Base-by-base conservation (phyloP, 306 rosid species). In the Boehmeria nivea region DNA sequence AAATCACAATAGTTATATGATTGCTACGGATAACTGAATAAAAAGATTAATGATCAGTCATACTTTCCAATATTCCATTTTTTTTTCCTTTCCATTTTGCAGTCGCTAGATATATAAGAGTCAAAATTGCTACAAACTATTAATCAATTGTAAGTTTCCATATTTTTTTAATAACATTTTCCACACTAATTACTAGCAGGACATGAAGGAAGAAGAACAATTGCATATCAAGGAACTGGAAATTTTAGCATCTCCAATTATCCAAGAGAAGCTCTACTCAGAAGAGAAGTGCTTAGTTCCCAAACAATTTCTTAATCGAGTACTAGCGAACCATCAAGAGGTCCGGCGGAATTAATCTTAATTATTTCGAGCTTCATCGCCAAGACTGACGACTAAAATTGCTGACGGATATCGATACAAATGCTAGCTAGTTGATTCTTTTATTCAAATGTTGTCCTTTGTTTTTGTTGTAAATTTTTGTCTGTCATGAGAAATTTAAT, bases 231-330 rank as follows among this genome's bases (percentile, higher is more conserved):
- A 68, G 49, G 82, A 64, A 24, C 51, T 78, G 26, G 67, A 76
- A 20, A 17, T 65, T 1, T 28, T 87, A 28, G 60, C 65, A 40
- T 80, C 82, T 14, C 63, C 90, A 8, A 25, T 43, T 16, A 70
- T 90, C 43, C 89, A 84, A 68, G 94, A 84, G 83, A 84, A 82
- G 76, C 43, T 84, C 24, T 90, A 76, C 65, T 49, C 47, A 0
- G 88, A 90, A 55, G 94, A 84, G 36, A 76, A 37, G 67, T 87
- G 98, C 43, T 38, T 91, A 63, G 82, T 75, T 53, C 73, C 88
- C 6, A 67, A 68, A 54, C 73, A 81, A 16, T 60, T 76, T 33
- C 57, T 77, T 21, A 59, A 68, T 19, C 43, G 6, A 43, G 49
- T 66, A 8, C 65, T 83, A 33, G 67, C 78, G 11, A 70, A 74